A percentile compares a stretch with the other conserved stretches of the same genome.
Evolutionary conservation across 2,329 filamentous ascomycete species (phyloP).

Genomic region (Ambrosiella xylebori): DNA sequence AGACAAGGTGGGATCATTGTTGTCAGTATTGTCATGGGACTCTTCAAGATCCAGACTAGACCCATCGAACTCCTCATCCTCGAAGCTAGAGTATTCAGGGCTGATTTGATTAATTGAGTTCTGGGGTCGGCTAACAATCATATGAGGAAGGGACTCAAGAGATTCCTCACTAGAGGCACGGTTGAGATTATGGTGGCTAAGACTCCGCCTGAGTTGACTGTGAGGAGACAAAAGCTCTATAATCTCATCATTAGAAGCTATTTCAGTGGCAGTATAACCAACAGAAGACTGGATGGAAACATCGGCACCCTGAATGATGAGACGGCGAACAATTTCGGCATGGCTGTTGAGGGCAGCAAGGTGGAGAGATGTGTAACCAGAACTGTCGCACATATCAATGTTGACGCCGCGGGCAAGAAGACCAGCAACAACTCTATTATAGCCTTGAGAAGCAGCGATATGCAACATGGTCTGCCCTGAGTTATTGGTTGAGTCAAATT

Average conservation of each 20-base stretch:
- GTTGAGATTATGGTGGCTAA: constrained; percentile 9
- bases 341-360: constrained; percentile 63
- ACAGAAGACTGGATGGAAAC: constrained; percentile 35
- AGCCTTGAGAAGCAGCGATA: constrained; percentile 56
- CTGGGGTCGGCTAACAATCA: not conserved
- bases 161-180: constrained; percentile 7
- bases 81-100: constrained; percentile 28
- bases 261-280: constrained; percentile 9
- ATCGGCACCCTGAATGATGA: constrained; percentile 59
- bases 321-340: constrained; percentile 54
- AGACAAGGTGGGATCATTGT: not conserved
- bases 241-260: constrained; percentile 3
- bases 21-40: not conserved
- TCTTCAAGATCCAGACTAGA: constrained; percentile 22
- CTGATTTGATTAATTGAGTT: constrained; percentile 2
- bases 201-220: constrained; percentile 12
- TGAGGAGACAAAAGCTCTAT: constrained; percentile 10
- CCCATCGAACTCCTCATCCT: constrained; percentile 26
- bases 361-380: constrained; percentile 69
- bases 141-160: constrained; percentile 9
- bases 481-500: constrained; percentile 44
- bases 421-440: constrained; percentile 58
- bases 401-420: constrained; percentile 64
- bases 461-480: constrained; percentile 72
- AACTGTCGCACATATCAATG: constrained; percentile 55